Conservation (phyloP, 768 basidiomycete species). For the Auricularia auricula-judae region DNA sequence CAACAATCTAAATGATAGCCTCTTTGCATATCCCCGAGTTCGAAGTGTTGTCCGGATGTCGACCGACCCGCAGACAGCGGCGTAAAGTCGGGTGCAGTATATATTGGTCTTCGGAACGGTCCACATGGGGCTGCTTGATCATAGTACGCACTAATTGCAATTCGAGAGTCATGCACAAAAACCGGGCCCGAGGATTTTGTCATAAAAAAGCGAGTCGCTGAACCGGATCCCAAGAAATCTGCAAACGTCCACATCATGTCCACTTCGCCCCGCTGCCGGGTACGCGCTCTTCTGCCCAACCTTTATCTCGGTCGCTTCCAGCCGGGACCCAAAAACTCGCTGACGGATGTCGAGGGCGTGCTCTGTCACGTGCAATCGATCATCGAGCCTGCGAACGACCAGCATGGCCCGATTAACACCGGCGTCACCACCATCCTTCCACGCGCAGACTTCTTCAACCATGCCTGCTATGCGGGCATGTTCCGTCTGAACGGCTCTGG, state of each 20-base stretch:
- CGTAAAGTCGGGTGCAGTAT: too few relatives aligned
- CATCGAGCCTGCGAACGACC: not conserved
- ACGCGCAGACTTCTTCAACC: not conserved
- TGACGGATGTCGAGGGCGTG: not conserved
- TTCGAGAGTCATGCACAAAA: too few relatives aligned
- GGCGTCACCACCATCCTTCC: not conserved
- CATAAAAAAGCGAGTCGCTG: too few relatives aligned
- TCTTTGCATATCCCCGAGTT: too few relatives aligned
- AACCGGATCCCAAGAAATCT: not conserved
- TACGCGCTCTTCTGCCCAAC: not conserved
- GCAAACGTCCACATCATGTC: not conserved
- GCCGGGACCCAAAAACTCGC: not conserved
- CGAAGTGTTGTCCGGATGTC: too few relatives aligned
- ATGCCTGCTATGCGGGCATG: not conserved
- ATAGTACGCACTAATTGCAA: too few relatives aligned
- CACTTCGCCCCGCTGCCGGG: not conserved
- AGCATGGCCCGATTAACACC: not conserved
- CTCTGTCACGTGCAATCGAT: not conserved
- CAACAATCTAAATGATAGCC: too few relatives aligned
- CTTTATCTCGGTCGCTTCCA: not conserved
- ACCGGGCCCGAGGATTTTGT: too few relatives aligned
- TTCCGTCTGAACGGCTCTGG: not conserved
- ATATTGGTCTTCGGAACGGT: too few relatives aligned
- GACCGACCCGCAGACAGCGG: too few relatives aligned
- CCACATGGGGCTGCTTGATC: too few relatives aligned